Percentiles rank a stretch among this genome's conserved stretches.
phyloP scores from a whole-genome alignment of 371 early-diverging fungal genomes.

The Mortierella sp. region DNA sequence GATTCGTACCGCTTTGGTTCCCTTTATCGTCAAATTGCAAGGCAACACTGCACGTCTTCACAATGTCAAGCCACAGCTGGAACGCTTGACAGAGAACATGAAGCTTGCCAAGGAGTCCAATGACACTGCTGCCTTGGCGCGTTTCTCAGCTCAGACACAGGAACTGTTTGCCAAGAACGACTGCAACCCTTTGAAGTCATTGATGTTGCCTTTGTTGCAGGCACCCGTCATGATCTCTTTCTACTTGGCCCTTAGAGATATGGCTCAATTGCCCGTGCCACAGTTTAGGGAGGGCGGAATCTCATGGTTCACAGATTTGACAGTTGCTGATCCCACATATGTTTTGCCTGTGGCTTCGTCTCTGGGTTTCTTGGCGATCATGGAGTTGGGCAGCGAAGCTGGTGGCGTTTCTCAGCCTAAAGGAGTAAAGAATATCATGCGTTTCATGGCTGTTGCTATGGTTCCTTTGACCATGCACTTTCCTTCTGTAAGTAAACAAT shows the following conservation, averaged over 20 bases:
- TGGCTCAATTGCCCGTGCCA: conserved; percentile 89
- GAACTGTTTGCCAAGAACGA: conserved; percentile 74
- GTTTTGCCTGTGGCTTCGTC: conserved; percentile 85
- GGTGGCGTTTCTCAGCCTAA: conserved; percentile 57
- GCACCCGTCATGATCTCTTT: conserved; percentile 92
- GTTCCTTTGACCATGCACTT: conserved; percentile 79
- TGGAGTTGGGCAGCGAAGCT: conserved; percentile 79
- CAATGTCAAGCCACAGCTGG: conserved; percentile 83
- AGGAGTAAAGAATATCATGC: conserved; percentile 78
- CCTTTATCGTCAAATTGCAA: conserved; percentile 83
- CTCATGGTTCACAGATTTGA: conserved; percentile 88
- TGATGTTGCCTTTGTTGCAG: conserved; percentile 78
- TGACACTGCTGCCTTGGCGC: conserved; percentile 70
- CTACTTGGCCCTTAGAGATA: conserved; percentile 87
- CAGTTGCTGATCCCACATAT: conserved; percentile 85
- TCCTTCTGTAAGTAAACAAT: conserved; percentile 75
- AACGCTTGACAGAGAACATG: conserved; percentile 75
- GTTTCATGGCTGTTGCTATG: conserved; percentile 72
- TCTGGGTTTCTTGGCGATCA: conserved; percentile 77
- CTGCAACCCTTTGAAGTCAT: conserved; percentile 72
- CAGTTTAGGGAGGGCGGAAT: conserved; percentile 84
- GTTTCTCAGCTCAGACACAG: conserved; percentile 68
- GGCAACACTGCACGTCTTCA: conserved; percentile 77
- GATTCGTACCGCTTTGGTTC: conserved; percentile 81
- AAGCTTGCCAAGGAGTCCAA: conserved; percentile 68